phyloP scores from a whole-genome alignment of 192 early-diverging fungal genomes.

The Coemansia nantahalensis region DNA sequence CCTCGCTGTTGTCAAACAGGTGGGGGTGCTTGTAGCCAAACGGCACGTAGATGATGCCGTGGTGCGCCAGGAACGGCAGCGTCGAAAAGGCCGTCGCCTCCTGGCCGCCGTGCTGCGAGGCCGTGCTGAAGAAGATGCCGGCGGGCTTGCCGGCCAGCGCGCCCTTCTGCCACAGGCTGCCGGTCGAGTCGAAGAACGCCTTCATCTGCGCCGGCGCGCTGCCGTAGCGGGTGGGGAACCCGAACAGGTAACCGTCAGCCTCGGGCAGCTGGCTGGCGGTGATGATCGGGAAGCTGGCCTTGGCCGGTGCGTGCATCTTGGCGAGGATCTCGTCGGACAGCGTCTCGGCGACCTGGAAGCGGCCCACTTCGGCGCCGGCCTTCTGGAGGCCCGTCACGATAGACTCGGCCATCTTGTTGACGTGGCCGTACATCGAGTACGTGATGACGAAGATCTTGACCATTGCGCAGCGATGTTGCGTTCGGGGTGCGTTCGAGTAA shows the following conservation, averaged over 20 bases:
- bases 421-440: constrained; percentile 71
- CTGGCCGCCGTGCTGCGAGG: constrained; percentile 76
- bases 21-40: constrained; percentile 57
- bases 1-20: constrained; percentile 59
- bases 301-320: constrained; percentile 65
- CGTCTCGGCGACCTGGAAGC: constrained; percentile 63
- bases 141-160: constrained; percentile 70
- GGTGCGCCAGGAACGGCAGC: constrained; percentile 69
- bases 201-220: constrained; percentile 74
- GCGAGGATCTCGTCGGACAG: constrained; percentile 63
- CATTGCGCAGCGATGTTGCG: constrained; percentile 3
- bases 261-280: constrained; percentile 54
- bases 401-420: constrained; percentile 63
- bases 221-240: constrained; percentile 71
- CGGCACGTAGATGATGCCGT: constrained; percentile 78
- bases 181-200: constrained; percentile 66
- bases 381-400: constrained; percentile 64
- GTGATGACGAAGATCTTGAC: constrained; percentile 63
- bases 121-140: constrained; percentile 73
- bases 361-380: constrained; percentile 48
- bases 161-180: constrained; percentile 54
- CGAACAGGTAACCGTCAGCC: constrained; percentile 70
- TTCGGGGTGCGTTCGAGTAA: neutral
- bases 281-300: constrained; percentile 58
- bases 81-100: constrained; percentile 69